Base-by-base conservation (phyloP, 2,329 filamentous ascomycete genomes). In the Talaromyces amestolkiae region DNA sequence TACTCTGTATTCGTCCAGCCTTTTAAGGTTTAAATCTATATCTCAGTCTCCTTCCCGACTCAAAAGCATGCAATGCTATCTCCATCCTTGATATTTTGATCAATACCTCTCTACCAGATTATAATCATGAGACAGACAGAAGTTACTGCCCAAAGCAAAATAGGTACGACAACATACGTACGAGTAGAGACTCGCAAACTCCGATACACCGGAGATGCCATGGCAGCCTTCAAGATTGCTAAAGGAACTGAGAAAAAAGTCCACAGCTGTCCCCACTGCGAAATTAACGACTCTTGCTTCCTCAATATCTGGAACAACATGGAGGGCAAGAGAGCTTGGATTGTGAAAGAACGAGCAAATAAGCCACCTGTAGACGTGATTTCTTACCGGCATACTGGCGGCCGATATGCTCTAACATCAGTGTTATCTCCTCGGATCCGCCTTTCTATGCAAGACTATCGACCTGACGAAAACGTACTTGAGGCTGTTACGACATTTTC, bases 381-480 rank as follows among this genome's bases (percentile, higher is more conserved):
- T 51, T 11, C 22, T 11, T 8, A 9, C 13, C 47, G 27, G 13
- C 47, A 31, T 27, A 51, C 47, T 27, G 47, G 47, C 15, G 47
- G 47, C 31, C 58, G 19, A 5, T 61, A 61, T 39, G 41, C 59
- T 3, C 24, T 61, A 31, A 61, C 59, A 22, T 61, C 59, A 24
- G 31, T 15, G 11, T 11, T 61, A 7, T 61, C 59, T 19, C 22
- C 43, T 27, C 45, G 59, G 11, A 15, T 51, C 19, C 7, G 7
- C n/a, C 37, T 22, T 37, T 19, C n/a, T 15, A 61, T 61, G 31
- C 31, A 37, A 17, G 5, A 39, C 2, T 27, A 24, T 24, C 17
- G 7, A 27, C 43, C 59, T 39, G 6, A 24, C 6, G 10, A 37
- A 10, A 2, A 35, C 5, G 43, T 51, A 37, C 13, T 37, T 11